These are phyloP conservation scores for Excoecaria agallocha DNA, from an alignment of 345 rosid genomes.

Conservation along the genomic window DNA sequence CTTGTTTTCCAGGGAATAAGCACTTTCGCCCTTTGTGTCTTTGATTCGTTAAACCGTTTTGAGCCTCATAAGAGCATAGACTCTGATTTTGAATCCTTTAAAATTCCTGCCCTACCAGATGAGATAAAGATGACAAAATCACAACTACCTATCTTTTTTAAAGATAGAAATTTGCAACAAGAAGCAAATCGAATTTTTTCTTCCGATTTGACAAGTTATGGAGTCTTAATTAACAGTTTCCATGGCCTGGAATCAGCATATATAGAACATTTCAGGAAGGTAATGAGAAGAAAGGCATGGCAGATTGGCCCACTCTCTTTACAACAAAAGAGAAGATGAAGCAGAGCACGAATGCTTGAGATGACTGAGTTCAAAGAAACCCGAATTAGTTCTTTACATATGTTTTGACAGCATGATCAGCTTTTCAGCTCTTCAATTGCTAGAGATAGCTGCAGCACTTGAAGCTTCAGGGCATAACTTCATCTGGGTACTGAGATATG, in stretches of 20 bases:
- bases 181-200: background rate
- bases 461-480: conserved; percentile 39
- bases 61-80: background rate
- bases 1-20: background rate
- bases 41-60: background rate
- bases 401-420: conserved; percentile 43
- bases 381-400: conserved; percentile 37
- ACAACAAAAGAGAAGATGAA: conserved; percentile 34
- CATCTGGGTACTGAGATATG: conserved; percentile 46
- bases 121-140: conserved; percentile 6
- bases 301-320: conserved; percentile 37
- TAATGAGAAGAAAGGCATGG: conserved; percentile 26
- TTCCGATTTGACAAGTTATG: conserved; percentile 16
- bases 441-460: conserved; percentile 43
- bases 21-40: background rate
- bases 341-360: conserved; percentile 37
- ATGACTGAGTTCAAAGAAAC: conserved; percentile 38
- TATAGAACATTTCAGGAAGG: conserved; percentile 21
- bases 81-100: conserved; percentile 9
- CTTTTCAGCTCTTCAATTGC: conserved; percentile 30
- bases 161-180: background rate
- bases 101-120: conserved; percentile 12
- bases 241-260: conserved; percentile 26
- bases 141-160: background rate
- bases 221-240: conserved; percentile 22